Base-by-base conservation (phyloP, 1,284 basidiomycete species). In the Trichosporon inkin region DNA sequence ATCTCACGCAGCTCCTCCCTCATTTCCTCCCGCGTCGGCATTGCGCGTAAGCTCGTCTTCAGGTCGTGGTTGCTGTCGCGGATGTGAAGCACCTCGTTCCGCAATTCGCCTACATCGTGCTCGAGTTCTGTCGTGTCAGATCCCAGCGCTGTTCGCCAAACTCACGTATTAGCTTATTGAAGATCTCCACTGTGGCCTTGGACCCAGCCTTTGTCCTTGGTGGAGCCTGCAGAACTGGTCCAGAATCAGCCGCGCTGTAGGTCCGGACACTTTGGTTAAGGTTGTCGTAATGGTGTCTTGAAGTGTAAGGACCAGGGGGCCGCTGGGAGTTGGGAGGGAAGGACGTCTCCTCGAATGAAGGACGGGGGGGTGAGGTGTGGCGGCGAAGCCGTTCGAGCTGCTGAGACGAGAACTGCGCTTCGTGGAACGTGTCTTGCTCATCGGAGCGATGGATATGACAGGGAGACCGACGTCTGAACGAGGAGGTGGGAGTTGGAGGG, bases 31-130 rank as follows among this genome's bases (percentile, higher is more conserved):
- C 60, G 63, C 0, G 70, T 70, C 10, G 70, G 67, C 22, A 73
- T 44, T 1, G 63, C 62, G 28, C 59, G 63, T 24, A 69, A 58
- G n/a, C 63, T 63, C 7, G 61, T 64, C 14, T 59, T 61, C 3
- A 74, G 35, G 11, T 68, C 71, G 57, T 73, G 68, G 2, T 67
- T n/a, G 41, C 63, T 51, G 54, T 74, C 71, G 37, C 71, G 65
- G 11, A 70, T 22, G n/a, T 54, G 19, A 37, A 44, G 53, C 10
- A 53, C 22, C 13, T 58, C 39, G 7, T 28, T 37, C 3, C 17
- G 32, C 13, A 56, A 6, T 8, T 11, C n/a, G 4, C 37, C 17
- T 22, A 64, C 20, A 10, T 38, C 35, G 10, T 32, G 10, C 17
- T 51, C 41, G 22, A 64, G 37, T 10, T 62, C 63, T 64, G 60